phyloP scores from a whole-genome alignment of 345 rosid species.

The Diplotaxis tenuifolia region DNA sequence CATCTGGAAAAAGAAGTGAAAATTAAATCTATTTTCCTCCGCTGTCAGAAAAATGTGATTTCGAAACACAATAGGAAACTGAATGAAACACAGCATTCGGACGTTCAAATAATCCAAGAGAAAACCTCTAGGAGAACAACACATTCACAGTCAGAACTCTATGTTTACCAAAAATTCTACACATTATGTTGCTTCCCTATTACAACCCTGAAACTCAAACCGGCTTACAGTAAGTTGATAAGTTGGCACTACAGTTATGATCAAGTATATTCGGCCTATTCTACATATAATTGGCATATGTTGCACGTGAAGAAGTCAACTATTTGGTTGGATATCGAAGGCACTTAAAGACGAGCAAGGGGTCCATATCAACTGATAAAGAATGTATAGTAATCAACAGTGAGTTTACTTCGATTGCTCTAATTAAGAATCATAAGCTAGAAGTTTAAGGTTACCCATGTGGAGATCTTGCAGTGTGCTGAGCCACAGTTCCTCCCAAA shows the following conservation, averaged over 20 bases:
- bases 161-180: conserved; percentile 1
- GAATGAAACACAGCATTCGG: conserved; percentile 13
- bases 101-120: conserved; percentile 5
- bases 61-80: not conserved
- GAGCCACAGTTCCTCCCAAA: conserved; percentile 98
- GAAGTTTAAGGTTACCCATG: conserved; percentile 53
- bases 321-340: conserved; percentile 8
- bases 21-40: conserved; percentile 7
- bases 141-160: not conserved
- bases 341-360: conserved; percentile 7
- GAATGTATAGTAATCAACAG: conserved; percentile 7
- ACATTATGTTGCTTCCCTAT: conserved; percentile 8
- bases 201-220: conserved; percentile 2
- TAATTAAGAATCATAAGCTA: not conserved
- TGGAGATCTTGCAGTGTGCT: conserved; percentile 96
- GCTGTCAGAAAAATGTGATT: not conserved
- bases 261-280: conserved; percentile 13
- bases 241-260: not conserved
- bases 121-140: not conserved
- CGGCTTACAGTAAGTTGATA: not conserved
- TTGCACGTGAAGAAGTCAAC: not conserved
- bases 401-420: not conserved
- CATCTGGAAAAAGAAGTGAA: conserved; percentile 53
- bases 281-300: conserved; percentile 8
- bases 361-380: not conserved